A percentile compares a stretch with the other conserved stretches of the same genome.
These are phyloP conservation scores for Saraca asoca DNA, from an alignment of 331 rosid genomes.

Conservation along the genomic window DNA sequence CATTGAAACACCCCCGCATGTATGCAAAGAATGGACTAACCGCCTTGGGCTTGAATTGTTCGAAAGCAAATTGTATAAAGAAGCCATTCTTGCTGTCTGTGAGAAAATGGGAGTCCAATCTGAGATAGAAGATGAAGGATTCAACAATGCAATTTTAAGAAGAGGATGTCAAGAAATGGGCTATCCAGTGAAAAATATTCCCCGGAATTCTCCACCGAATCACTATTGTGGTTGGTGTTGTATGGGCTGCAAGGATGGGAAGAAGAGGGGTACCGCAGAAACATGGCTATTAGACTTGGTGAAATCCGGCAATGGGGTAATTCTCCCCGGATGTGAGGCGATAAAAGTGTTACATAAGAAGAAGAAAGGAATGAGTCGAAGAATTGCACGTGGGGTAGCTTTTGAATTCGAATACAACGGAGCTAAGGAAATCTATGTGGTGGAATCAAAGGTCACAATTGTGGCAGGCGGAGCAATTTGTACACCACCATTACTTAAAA, in stretches of 20 bases:
- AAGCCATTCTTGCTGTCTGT: slow-evolving; percentile 66
- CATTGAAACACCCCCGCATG: slow-evolving; percentile 63
- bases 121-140: slow-evolving; percentile 64
- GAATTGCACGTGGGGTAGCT: slow-evolving; percentile 55
- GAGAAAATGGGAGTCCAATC: slow-evolving; percentile 75
- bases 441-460: slow-evolving; percentile 73
- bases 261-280: slow-evolving; percentile 67
- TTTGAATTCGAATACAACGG: slow-evolving; percentile 51
- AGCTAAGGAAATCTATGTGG: slow-evolving; percentile 55
- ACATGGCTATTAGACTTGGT: slow-evolving; percentile 86
- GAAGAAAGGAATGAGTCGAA: slow-evolving; percentile 43
- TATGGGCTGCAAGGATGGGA: slow-evolving; percentile 78
- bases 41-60: slow-evolving; percentile 51
- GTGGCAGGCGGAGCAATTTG: slow-evolving; percentile 81
- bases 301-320: slow-evolving; percentile 68
- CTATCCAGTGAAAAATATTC: slow-evolving; percentile 54
- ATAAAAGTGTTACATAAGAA: slow-evolving; percentile 51
- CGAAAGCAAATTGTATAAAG: slow-evolving; percentile 56
- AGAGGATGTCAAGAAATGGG: slow-evolving; percentile 84
- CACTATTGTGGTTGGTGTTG: slow-evolving; percentile 92
- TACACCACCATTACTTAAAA: slow-evolving; percentile 63
- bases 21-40: slow-evolving; percentile 66
- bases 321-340: slow-evolving; percentile 67
- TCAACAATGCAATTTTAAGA: slow-evolving; percentile 70
- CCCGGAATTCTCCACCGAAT: slow-evolving; percentile 65